Percentiles rank a stretch among this genome's conserved stretches.
Evolutionary conservation across 176 grass and related monocot species (phyloP).

Genomic region (Saccharum officinarum): DNA sequence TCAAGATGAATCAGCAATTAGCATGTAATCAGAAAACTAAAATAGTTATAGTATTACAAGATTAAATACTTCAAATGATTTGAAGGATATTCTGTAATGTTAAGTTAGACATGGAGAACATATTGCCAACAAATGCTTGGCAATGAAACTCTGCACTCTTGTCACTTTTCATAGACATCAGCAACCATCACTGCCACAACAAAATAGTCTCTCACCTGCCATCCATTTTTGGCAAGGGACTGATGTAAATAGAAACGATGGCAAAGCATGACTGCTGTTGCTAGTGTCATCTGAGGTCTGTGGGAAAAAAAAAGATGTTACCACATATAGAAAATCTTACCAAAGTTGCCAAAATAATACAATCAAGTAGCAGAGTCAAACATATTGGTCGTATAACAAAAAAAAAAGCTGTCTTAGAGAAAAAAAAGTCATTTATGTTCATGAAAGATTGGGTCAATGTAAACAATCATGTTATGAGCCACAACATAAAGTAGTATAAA

Average conservation of each 20-base stretch:
- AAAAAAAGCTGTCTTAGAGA: neutral
- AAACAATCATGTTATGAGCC: constrained; percentile 11
- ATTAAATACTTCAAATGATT: neutral
- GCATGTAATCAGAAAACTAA: neutral
- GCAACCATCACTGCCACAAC: constrained; percentile 7
- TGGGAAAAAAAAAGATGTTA: constrained; percentile 13
- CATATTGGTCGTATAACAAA: constrained; percentile 6
- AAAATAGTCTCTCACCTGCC: constrained; percentile 66
- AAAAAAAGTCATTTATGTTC: neutral
- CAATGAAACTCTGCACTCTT: neutral
- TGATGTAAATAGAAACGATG: constrained; percentile 85
- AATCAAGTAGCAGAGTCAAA: neutral
- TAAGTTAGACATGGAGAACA: neutral
- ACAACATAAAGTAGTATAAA: neutral
- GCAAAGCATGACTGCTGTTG: constrained; percentile 69
- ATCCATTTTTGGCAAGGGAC: constrained; percentile 84
- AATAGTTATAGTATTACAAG: neutral
- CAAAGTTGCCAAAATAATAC: constrained; percentile 14
- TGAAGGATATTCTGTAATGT: constrained; percentile 3
- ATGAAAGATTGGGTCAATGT: neutral
- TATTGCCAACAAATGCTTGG: constrained; percentile 1
- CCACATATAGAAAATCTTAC: constrained; percentile 5
- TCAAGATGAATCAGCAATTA: constrained; percentile 20
- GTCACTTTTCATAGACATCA: neutral
- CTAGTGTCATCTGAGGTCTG: constrained; percentile 69